Percentiles rank a stretch among this genome's conserved stretches.
Conservation (phyloP, 192 early-diverging fungal genomes). For the Geosiphon pyriformis region DNA sequence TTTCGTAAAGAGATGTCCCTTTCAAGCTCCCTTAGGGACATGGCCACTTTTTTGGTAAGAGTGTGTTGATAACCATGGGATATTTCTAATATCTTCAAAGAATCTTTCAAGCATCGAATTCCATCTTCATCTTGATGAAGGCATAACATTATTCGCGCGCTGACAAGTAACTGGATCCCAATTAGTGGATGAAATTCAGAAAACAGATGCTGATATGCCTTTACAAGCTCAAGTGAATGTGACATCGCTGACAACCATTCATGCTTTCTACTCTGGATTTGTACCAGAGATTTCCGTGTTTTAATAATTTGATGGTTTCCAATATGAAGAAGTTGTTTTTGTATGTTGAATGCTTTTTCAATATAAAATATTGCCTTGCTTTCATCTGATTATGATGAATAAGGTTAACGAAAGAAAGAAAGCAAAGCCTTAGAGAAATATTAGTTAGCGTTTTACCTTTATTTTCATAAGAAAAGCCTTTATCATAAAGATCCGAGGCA, state of each 20-base stretch:
- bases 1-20: constrained; percentile 5
- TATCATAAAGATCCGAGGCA: constrained; percentile 10
- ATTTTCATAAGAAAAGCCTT: constrained; percentile 8
- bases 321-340: constrained; percentile 13
- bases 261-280: neutral
- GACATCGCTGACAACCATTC: constrained; percentile 13
- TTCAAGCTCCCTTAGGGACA: constrained; percentile 2
- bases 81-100: constrained; percentile 15
- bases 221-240: constrained; percentile 8
- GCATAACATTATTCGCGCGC: constrained; percentile 14
- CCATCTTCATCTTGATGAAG: neutral
- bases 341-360: constrained; percentile 11
- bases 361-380: neutral
- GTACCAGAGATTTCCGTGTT: constrained; percentile 12
- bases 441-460: too few relatives aligned
- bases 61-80: constrained; percentile 13
- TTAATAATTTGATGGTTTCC: constrained; percentile 10
- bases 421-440: too few relatives aligned
- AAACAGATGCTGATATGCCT: constrained; percentile 9
- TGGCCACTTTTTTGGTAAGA: constrained; percentile 12
- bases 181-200: constrained; percentile 13
- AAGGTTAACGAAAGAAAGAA: neutral
- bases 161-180: constrained; percentile 4
- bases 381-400: neutral
- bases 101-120: neutral